phyloP scores from a whole-genome alignment of 2,329 filamentous ascomycete species.

The Metarhizium robertsii region DNA sequence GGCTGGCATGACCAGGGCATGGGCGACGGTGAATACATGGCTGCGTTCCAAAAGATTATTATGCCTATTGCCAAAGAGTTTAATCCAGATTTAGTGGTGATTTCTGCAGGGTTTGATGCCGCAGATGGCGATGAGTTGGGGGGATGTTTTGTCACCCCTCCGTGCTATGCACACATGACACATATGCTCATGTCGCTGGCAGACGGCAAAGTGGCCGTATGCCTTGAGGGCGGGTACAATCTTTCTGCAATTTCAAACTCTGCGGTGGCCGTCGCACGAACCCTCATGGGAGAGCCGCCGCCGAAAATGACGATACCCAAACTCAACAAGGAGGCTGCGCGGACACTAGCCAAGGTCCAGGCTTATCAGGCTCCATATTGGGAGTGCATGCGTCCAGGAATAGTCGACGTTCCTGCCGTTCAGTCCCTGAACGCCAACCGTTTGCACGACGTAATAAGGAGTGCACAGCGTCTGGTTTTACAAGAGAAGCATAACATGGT shows the following conservation, averaged over 20 bases:
- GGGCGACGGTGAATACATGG: constrained; percentile 95
- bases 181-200: constrained; percentile 98
- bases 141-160: constrained; percentile 82
- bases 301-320: constrained; percentile 47
- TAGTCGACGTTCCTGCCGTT: constrained; percentile 45
- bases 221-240: constrained; percentile 93
- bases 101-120: constrained; percentile 93
- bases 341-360: constrained; percentile 49
- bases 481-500: constrained; percentile 69
- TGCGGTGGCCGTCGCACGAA: constrained; percentile 81
- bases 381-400: constrained; percentile 72
- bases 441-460: constrained; percentile 71
- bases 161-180: constrained; percentile 96
- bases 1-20: constrained; percentile 65
- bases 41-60: constrained; percentile 88
- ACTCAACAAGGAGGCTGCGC: constrained; percentile 47
- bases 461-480: constrained; percentile 63
- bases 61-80: constrained; percentile 96
- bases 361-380: constrained; percentile 63
- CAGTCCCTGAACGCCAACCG: constrained; percentile 47
- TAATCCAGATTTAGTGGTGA: constrained; percentile 85
- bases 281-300: constrained; percentile 91
- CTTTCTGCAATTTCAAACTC: constrained; percentile 86
- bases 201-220: constrained; percentile 80
- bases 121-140: constrained; percentile 89